phyloP scores from a whole-genome alignment of 1,284 basidiomycete species.

The Stereum hirsutum region DNA sequence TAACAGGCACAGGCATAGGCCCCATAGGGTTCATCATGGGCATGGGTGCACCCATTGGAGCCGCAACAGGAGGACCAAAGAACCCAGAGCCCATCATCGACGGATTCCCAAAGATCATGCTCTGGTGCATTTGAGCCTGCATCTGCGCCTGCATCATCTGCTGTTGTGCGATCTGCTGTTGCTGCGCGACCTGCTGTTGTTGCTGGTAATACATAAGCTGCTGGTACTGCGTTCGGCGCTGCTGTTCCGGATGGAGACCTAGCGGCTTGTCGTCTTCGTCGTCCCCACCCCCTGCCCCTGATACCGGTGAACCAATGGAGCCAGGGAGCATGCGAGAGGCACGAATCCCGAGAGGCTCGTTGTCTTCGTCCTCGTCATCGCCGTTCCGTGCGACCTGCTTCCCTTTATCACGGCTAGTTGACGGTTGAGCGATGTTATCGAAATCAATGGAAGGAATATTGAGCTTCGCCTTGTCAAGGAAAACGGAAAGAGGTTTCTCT shows the following conservation, averaged over 20 bases:
- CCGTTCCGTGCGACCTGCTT: constrained; percentile 9
- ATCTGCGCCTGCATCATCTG: constrained; percentile 73
- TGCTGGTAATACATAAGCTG: constrained; percentile 53
- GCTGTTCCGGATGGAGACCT: constrained; percentile 69
- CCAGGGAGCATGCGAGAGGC: constrained; percentile 36
- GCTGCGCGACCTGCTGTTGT: constrained; percentile 40
- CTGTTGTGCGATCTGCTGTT: constrained; percentile 38
- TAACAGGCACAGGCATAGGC: constrained; percentile 21
- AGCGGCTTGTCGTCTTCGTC: constrained; percentile 44
- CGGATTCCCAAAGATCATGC: constrained; percentile 58
- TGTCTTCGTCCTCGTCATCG: constrained; percentile 55
- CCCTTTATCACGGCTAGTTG: constrained; percentile 8
- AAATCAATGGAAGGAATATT: constrained; percentile 37
- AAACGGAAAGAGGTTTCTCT: constrained; percentile 57
- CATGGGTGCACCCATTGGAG: constrained; percentile 41
- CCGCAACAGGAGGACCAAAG: constrained; percentile 46
- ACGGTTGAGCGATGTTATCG: constrained; percentile 25
- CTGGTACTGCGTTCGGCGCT: constrained; percentile 64
- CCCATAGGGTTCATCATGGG: constrained; percentile 39
- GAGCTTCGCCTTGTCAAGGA: constrained; percentile 45
- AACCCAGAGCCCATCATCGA: constrained; percentile 60
- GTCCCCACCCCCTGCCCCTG: constrained; percentile 16
- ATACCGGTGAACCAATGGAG: constrained; percentile 9
- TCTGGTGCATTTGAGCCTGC: constrained; percentile 66
- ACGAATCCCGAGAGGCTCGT: constrained; percentile 58